Conservation (phyloP, 2,329 filamentous ascomycete species). For the Emericellopsis cladophorae region DNA sequence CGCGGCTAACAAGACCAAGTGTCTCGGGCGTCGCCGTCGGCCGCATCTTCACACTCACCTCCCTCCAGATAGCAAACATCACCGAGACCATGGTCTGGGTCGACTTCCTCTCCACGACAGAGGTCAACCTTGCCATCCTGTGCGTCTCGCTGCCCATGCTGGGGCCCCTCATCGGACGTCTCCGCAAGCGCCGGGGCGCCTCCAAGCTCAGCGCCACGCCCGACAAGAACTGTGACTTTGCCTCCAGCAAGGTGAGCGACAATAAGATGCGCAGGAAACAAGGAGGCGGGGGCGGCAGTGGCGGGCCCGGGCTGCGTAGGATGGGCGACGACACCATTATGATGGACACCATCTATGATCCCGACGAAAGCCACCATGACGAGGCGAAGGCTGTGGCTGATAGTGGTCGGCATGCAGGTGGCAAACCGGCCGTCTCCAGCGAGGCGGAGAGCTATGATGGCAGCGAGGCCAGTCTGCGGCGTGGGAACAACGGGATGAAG, state of each 20-base stretch:
- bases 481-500: neutral
- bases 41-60: neutral
- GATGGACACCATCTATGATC: neutral
- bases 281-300: too few species aligned
- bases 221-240: neutral
- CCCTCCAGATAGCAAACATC: conserved; percentile 12
- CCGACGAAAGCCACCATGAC: neutral
- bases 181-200: neutral
- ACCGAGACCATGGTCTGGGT: conserved; percentile 9
- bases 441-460: neutral
- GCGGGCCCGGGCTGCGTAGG: neutral
- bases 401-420: neutral
- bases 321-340: neutral
- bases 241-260: neutral
- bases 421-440: neutral
- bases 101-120: conserved; percentile 9
- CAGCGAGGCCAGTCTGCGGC: neutral
- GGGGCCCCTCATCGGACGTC: conserved; percentile 1
- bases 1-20: conserved; percentile 3
- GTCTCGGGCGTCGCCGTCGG: conserved; percentile 10
- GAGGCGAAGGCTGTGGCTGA: neutral
- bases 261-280: neutral
- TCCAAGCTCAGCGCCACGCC: neutral
- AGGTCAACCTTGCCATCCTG: conserved; percentile 9
- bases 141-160: conserved; percentile 10